Evolutionary conservation across 495 filamentous ascomycete genomes (phyloP), one percentile per base, ranked within the genome.

Genomic region (Lentithecium fluviatile): DNA sequence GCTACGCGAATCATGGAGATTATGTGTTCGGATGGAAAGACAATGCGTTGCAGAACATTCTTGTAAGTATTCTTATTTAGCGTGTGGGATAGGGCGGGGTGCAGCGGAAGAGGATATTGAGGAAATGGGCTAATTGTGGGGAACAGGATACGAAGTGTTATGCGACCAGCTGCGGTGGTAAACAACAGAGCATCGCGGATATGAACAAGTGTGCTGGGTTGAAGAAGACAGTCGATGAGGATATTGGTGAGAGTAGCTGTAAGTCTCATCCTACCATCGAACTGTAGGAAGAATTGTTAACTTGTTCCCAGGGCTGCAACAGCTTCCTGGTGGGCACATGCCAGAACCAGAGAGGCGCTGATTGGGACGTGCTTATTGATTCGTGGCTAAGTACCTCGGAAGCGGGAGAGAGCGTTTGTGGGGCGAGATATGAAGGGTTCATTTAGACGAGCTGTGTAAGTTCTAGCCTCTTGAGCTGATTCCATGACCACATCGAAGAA

Each of bases 1-100:
- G 53, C 0, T 63, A 63, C 32, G 60, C 51, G 1, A 63, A 45
- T 7, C 60, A 63, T 29, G 60, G 52, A 3, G 53, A 63, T 51
- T 56, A 63, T 15, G 7, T 63, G 15, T 63, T 63, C 19, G 60
- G 60, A 12, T 63, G 60, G 60, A 63, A 63, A 42, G 60, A 46
- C 0, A 46, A 63, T 52, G 34, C 60, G 21, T 37, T 63, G 15
- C 60, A 63, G 53, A 43, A 43, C 3, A 43, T 43, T 43, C 40
- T 43, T 43, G 40, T 43, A 43, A 43, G 40, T 20, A 4, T 32
- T 32, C 29, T 32, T n/a, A n/a, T n/a, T n/a, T n/a, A n/a, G n/a
- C n/a, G n/a, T n/a, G n/a, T n/a, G n/a, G n/a, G n/a, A n/a, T n/a
- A n/a, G n/a, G n/a, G n/a, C n/a, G n/a, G n/a, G n/a, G n/a, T n/a